Conservation (phyloP, 805 yeast species). For the Yamadazyma olivae region DNA sequence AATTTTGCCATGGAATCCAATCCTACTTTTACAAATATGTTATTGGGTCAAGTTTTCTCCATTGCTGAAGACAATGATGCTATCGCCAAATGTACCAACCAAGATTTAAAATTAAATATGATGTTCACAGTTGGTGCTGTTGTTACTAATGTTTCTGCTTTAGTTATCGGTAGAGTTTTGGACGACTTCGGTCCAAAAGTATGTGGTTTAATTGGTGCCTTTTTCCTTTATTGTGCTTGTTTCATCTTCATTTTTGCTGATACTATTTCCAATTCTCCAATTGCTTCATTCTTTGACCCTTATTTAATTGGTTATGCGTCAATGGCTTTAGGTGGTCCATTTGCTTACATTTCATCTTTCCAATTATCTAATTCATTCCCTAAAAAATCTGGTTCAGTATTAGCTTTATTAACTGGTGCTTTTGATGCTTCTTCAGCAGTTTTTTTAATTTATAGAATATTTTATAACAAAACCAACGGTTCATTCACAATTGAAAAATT, state of each 20-base stretch:
- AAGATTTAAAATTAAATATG: constrained; percentile 54
- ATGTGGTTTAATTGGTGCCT: constrained; percentile 53
- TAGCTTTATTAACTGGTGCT: constrained; percentile 56
- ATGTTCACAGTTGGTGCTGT: constrained; percentile 60
- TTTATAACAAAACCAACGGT: constrained; percentile 30
- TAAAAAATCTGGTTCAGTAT: constrained; percentile 46
- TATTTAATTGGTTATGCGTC: constrained; percentile 49
- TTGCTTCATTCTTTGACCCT: constrained; percentile 39
- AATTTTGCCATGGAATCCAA: constrained; percentile 8
- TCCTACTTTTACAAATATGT: constrained; percentile 12
- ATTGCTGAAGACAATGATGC: constrained; percentile 17
- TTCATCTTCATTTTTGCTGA: constrained; percentile 43
- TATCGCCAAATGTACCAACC: constrained; percentile 46
- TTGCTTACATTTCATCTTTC: constrained; percentile 53
- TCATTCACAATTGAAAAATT: constrained; percentile 41
- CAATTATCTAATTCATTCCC: constrained; percentile 59
- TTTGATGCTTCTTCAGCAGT: constrained; percentile 59
- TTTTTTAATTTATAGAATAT: constrained; percentile 44
- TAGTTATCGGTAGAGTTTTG: constrained; percentile 46
- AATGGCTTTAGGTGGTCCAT: constrained; percentile 60
- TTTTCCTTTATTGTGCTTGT: constrained; percentile 44
- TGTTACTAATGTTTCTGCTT: constrained; percentile 52
- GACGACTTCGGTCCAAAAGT: constrained; percentile 51
- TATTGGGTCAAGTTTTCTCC: constrained; percentile 8
- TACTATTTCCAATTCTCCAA: constrained; percentile 13